Percentiles rank a stretch among this genome's conserved stretches.
Evolutionary conservation across 371 early-diverging fungal species (phyloP).

Genomic region (Rhizopus stolonifer): DNA sequence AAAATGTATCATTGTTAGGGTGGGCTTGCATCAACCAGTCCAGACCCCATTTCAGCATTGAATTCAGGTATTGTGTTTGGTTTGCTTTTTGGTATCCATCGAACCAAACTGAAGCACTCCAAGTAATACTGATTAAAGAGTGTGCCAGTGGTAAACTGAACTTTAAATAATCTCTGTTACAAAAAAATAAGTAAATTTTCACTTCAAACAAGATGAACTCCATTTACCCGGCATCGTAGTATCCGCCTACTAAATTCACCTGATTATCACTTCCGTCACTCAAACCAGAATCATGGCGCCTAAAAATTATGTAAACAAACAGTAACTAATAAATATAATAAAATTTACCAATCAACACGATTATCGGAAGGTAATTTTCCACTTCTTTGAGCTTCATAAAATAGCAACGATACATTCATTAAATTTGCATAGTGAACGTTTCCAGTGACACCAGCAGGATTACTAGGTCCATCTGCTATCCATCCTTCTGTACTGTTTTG

Average conservation of each 20-base stretch:
- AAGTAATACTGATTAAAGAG: constrained; percentile 49
- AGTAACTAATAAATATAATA: constrained; percentile 50
- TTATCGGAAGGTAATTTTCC: constrained; percentile 54
- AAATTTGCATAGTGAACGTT: constrained; percentile 28
- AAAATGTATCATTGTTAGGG: constrained; percentile 22
- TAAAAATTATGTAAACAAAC: constrained; percentile 4
- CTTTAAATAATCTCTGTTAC: constrained; percentile 60
- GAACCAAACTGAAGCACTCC: constrained; percentile 60
- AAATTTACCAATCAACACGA: constrained; percentile 49
- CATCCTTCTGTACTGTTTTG: not conserved
- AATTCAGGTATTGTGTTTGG: constrained; percentile 44
- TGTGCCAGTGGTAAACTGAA: constrained; percentile 62
- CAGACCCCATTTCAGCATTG: constrained; percentile 64
- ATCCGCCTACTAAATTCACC: constrained; percentile 50
- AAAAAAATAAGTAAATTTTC: too few relatives aligned
- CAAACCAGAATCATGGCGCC: constrained; percentile 56
- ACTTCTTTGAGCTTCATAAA: constrained; percentile 62
- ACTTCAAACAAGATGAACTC: too few relatives aligned
- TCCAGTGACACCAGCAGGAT: constrained; percentile 24
- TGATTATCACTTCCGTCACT: constrained; percentile 50
- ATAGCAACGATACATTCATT: constrained; percentile 45
- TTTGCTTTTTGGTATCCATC: constrained; percentile 57
- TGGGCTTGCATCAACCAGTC: constrained; percentile 55
- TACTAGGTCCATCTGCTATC: constrained; percentile 16
- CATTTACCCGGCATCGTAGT: constrained; percentile 45